Percentiles rank a stretch among this genome's conserved stretches.
Evolutionary conservation across 768 basidiomycete genomes (phyloP).

Genomic region (Phlegmacium glaucopus): DNA sequence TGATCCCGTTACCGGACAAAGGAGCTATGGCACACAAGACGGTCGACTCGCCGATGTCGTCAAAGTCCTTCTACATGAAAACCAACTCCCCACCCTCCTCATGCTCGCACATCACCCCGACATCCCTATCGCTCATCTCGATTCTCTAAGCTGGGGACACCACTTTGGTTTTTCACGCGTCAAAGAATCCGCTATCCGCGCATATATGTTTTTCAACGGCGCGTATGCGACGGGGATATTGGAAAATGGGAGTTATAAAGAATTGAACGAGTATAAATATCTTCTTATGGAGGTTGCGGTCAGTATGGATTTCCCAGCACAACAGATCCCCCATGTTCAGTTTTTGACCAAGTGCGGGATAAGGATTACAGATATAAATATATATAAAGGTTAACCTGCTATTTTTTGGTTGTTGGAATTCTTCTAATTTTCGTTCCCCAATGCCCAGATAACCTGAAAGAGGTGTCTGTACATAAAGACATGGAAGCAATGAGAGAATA

Average conservation of each 20-base stretch:
- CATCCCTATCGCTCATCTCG: conserved; percentile 24
- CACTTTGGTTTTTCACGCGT: conserved; percentile 31
- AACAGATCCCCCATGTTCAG: conserved; percentile 32
- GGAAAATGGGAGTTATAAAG: conserved; percentile 23
- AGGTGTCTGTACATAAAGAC: conserved; percentile 18
- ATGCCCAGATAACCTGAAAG: background rate
- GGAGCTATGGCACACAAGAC: conserved; percentile 17
- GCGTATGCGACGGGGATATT: conserved; percentile 26
- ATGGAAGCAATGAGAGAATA: conserved; percentile 25
- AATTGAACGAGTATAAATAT: conserved; percentile 15
- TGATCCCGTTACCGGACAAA: background rate
- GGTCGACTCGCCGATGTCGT: conserved; percentile 31
- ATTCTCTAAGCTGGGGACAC: conserved; percentile 26
- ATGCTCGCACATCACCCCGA: conserved; percentile 35
- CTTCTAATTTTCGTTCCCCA: too few species aligned
- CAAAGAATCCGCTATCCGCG: conserved; percentile 23
- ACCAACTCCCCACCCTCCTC: conserved; percentile 27
- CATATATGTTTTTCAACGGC: conserved; percentile 36
- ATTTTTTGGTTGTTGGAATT: too few species aligned
- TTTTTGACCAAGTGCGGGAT: background rate
- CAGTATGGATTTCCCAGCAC: conserved; percentile 28
- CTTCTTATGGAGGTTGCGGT: conserved; percentile 13
- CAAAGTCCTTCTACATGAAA: conserved; percentile 32
- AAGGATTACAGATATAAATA: too few species aligned
- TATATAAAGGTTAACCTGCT: too few species aligned